Evolutionary conservation across 2,329 filamentous ascomycete genomes (phyloP).

Genomic region (Alternaria angustiovoidea): DNA sequence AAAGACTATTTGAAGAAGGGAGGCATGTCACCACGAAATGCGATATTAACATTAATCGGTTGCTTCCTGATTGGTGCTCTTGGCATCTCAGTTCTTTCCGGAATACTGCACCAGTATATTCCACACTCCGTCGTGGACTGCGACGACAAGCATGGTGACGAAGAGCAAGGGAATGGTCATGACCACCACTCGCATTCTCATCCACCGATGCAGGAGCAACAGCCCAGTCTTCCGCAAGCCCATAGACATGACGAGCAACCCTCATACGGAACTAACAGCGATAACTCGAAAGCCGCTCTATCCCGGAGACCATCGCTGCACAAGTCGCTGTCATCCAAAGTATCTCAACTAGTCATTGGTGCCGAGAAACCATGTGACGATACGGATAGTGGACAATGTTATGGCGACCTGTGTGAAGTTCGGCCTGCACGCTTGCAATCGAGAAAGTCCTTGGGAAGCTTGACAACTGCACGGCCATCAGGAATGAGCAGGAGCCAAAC

Average conservation of each 20-base stretch:
- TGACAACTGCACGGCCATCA: slow-evolving; percentile 23
- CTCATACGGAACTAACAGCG: slow-evolving; percentile 29
- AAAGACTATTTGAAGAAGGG: slow-evolving; percentile 77
- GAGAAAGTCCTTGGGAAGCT: slow-evolving; percentile 29
- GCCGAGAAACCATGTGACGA: slow-evolving; percentile 61
- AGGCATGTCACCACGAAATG: slow-evolving; percentile 70
- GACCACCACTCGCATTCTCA: slow-evolving; percentile 27
- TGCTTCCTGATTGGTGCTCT: slow-evolving; percentile 77
- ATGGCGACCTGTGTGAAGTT: slow-evolving; percentile 61
- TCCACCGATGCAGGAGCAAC: slow-evolving; percentile 34
- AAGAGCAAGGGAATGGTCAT: slow-evolving; percentile 50
- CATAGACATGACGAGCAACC: slow-evolving; percentile 26
- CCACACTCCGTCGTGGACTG: slow-evolving; percentile 84
- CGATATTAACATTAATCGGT: slow-evolving; percentile 73
- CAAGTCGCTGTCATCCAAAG: slow-evolving; percentile 51
- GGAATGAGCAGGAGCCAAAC: slow-evolving; percentile 36
- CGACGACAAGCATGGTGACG: slow-evolving; percentile 74
- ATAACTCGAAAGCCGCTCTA: slow-evolving; percentile 12
- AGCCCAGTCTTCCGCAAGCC: slow-evolving; percentile 14
- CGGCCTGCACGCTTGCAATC: slow-evolving; percentile 40
- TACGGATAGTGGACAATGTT: slow-evolving; percentile 65
- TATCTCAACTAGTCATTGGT: slow-evolving; percentile 60
- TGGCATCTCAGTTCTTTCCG: slow-evolving; percentile 77
- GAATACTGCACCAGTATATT: slow-evolving; percentile 75
- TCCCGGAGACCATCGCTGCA: slow-evolving; percentile 52